Evolutionary conservation across 768 basidiomycete species (phyloP).

Genomic region (Pleurotus tuoliensis): DNA sequence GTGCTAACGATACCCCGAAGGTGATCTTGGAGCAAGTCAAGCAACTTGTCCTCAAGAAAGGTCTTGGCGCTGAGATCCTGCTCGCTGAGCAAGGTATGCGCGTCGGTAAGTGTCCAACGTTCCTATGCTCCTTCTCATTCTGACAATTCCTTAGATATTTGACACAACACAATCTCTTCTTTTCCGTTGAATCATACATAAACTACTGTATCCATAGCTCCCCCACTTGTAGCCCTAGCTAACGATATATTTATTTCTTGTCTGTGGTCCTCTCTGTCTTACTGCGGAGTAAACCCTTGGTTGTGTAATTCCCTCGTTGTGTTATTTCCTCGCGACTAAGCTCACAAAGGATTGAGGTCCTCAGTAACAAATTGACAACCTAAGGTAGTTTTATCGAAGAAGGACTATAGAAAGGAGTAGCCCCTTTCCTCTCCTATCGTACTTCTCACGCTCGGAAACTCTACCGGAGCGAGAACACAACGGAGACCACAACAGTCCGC

Average conservation of each 20-base stretch:
- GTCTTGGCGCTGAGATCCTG: constrained; percentile 69
- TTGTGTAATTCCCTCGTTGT: too few species aligned
- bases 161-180: constrained; percentile 9
- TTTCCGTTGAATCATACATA: constrained; percentile 20
- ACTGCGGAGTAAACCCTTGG: too few species aligned
- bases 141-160: constrained; percentile 29
- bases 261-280: too few species aligned
- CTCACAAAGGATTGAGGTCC: too few species aligned
- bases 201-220: constrained; percentile 36
- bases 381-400: too few species aligned
- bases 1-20: constrained; percentile 46
- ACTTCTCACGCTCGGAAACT: too few species aligned
- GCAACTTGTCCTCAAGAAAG: constrained; percentile 51
- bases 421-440: too few species aligned
- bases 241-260: background rate
- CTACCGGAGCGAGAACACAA: too few species aligned
- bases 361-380: too few species aligned
- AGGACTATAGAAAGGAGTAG: too few species aligned
- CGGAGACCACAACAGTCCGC: too few species aligned
- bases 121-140: background rate
- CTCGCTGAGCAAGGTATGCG: constrained; percentile 78
- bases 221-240: constrained; percentile 13
- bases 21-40: constrained; percentile 74
- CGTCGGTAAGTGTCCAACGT: constrained; percentile 52
- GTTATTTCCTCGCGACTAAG: too few species aligned